These are phyloP conservation scores for Aechmea fasciata DNA, from an alignment of 176 grass and related monocot genomes.

Conservation along the genomic window DNA sequence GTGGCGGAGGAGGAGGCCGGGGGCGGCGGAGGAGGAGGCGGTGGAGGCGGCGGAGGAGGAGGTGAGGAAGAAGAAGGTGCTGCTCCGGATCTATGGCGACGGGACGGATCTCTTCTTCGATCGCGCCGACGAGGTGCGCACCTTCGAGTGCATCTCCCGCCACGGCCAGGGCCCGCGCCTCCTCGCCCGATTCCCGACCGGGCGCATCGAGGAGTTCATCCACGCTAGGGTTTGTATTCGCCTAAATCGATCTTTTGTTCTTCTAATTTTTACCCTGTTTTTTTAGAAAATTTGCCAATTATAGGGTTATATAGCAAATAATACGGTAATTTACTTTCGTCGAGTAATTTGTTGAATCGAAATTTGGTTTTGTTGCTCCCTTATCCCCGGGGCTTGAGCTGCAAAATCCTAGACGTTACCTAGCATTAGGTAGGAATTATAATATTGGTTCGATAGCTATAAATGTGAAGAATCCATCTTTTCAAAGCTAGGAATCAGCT, in stretches of 20 bases:
- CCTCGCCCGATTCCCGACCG: conserved; percentile 73
- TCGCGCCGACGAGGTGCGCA: conserved; percentile 77
- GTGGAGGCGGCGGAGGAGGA: conserved; percentile 10
- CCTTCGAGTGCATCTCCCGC: conserved; percentile 92
- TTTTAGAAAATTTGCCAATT: neutral
- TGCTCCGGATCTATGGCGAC: conserved; percentile 88
- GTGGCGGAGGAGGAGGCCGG: conserved; percentile 33
- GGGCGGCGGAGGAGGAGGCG: neutral
- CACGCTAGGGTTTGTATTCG: conserved; percentile 63
- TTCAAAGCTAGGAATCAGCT: no score
- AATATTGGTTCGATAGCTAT: no score
- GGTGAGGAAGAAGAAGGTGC: conserved; percentile 59
- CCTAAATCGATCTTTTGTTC: neutral
- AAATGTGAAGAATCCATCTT: no score
- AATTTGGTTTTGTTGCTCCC: no score
- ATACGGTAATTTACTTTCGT: no score
- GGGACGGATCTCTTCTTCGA: conserved; percentile 87
- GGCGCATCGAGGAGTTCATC: conserved; percentile 98
- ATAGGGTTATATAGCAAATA: no score
- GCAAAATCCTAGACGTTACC: no score
- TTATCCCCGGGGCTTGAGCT: no score
- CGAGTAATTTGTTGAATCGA: no score
- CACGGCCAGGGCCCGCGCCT: conserved; percentile 91
- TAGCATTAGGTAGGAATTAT: no score
- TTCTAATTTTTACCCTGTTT: neutral